Evolutionary conservation across 2,329 filamentous ascomycete species (phyloP).

Genomic region (Arthrobotrys entomopaga): DNA sequence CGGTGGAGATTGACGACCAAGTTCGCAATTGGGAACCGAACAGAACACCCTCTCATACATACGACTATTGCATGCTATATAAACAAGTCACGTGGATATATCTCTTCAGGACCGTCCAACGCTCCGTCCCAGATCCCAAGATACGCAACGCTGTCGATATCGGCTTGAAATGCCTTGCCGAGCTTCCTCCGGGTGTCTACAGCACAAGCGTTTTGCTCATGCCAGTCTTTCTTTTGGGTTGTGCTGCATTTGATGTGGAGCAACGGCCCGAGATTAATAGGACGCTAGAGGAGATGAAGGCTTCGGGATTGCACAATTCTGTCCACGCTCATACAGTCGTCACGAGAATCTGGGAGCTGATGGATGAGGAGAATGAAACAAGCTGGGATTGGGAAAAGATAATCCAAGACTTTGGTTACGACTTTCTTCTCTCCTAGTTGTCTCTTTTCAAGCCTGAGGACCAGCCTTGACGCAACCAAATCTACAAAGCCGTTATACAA

Average conservation of each 20-base stretch:
- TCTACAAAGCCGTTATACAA: background rate
- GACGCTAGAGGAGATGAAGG: conserved; percentile 68
- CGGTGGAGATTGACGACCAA: conserved; percentile 78
- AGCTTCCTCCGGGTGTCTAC: conserved; percentile 67
- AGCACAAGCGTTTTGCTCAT: conserved; percentile 71
- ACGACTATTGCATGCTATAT: conserved; percentile 70
- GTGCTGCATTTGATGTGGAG: conserved; percentile 68
- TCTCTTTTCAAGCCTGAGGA: conserved; percentile 60
- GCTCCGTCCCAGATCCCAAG: conserved; percentile 68
- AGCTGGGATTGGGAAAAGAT: conserved; percentile 73
- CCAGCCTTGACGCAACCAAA: no score
- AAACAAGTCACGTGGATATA: conserved; percentile 73
- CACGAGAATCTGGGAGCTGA: conserved; percentile 69
- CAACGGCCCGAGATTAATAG: conserved; percentile 69
- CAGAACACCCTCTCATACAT: conserved; percentile 64
- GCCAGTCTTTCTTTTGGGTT: conserved; percentile 71
- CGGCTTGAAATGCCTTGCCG: conserved; percentile 68
- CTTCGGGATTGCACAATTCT: conserved; percentile 70
- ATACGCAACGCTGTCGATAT: conserved; percentile 70
- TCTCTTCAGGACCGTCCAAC: conserved; percentile 70
- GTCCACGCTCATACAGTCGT: conserved; percentile 69
- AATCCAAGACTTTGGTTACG: conserved; percentile 69
- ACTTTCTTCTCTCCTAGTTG: conserved; percentile 68
- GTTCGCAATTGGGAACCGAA: conserved; percentile 77
- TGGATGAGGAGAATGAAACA: conserved; percentile 69